phyloP scores from a whole-genome alignment of 345 rosid genomes.

The Citrus glauca region DNA sequence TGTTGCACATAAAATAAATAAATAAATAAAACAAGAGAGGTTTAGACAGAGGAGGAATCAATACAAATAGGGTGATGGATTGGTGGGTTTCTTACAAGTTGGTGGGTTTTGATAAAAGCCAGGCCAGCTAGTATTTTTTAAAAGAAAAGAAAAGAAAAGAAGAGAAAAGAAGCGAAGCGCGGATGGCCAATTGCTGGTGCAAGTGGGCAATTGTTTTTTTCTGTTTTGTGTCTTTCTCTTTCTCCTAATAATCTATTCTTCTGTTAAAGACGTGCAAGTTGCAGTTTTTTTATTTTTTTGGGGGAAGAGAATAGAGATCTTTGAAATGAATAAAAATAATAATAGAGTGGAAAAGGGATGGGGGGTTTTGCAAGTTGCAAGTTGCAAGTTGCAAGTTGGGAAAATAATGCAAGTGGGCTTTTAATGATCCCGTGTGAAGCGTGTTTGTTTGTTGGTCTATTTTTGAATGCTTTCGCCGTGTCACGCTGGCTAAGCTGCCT shows the following conservation, averaged over 20 bases:
- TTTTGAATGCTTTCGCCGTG: constrained; percentile 22
- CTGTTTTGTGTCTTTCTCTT: background rate
- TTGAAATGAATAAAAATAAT: no score
- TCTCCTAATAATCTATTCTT: background rate
- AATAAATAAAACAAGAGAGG: background rate
- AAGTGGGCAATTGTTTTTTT: background rate
- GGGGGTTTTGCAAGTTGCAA: constrained; percentile 46
- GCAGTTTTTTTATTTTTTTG: constrained; percentile 12
- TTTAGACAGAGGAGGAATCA: no score
- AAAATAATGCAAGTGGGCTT: constrained; percentile 39
- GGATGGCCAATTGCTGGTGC: background rate
- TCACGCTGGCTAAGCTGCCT: constrained; percentile 21
- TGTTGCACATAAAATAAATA: constrained; percentile 12
- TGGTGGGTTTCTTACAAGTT: no score
- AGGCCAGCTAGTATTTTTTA: no score
- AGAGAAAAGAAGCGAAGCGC: background rate
- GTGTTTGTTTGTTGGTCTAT: background rate
- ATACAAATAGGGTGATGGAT: no score
- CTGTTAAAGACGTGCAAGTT: constrained; percentile 32
- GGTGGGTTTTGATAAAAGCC: no score
- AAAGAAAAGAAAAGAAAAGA: no score
- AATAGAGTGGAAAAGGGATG: background rate
- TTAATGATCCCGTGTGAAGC: constrained; percentile 23
- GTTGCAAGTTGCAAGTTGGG: constrained; percentile 20
- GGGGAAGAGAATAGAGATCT: background rate